Base-by-base conservation (phyloP, 345 rosid species). In the Eucalyptus caleyi region DNA sequence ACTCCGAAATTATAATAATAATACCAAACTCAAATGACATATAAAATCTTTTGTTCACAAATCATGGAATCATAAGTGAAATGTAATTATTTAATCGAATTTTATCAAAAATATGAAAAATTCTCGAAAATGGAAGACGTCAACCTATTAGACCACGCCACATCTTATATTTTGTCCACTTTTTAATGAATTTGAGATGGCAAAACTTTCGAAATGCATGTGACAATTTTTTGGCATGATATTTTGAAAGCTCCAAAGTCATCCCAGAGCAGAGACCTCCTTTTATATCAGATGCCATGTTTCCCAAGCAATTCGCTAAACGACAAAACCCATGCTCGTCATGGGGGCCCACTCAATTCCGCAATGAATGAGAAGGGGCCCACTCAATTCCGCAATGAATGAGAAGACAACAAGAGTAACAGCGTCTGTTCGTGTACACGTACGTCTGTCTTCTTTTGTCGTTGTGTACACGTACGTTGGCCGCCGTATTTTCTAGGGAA, bases 61-160 rank as follows among this genome's bases (percentile, higher is more conserved):
- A 2, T 56, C 3, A 11, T 53, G 24, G 4, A 53, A 53, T 0
- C 9, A 8, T 53, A 19, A 53, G 1, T 1, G 4, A 53, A 18
- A 65, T 24, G 1, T 9, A 56, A 56, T 56, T 56, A 14, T 56
- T 56, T 56, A 23, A 56, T 56, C 3, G 62, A 56, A 56, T 56
- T 11, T 56, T 0, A 56, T 56, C 0, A 56, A 56, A 56, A 56
- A 56, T 56, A 24, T 19, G 59, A 53, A 19, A 19, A 53, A 53
- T 19, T 19, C 24, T 53, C 5, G 2, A 53, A 53, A 8, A 53
- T 19, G 24, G 56, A 53, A 53, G 59, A 19, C 4, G 5, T 19
- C 59, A 53, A 53, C 59, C 59, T 19, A 53, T 53, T 53, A 19
- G 59, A 19, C 24, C 24, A 53, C 59, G 59, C 59, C 59, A 53